phyloP scores from a whole-genome alignment of 306 rosid species.

The Medicago truncatula region DNA sequence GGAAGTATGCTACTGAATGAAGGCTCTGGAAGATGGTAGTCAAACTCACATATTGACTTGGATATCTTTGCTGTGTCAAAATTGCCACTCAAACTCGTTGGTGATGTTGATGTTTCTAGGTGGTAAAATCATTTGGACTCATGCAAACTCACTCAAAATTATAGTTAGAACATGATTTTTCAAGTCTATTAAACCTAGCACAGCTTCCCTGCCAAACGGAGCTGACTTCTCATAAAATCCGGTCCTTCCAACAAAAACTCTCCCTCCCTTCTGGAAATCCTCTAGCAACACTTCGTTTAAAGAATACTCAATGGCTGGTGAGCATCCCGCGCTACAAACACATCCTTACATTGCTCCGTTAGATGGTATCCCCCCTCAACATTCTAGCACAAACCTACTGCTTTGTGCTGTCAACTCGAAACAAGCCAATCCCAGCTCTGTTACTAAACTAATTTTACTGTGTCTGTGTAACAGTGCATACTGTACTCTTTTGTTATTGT shows the following conservation, averaged over 20 bases:
- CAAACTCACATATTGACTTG: neutral
- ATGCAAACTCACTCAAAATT: neutral
- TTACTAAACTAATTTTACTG: neutral
- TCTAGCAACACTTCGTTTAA: neutral
- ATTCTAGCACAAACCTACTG: neutral
- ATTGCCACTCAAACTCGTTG: neutral
- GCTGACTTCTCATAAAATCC: neutral
- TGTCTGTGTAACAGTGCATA: neutral
- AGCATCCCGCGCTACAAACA: neutral
- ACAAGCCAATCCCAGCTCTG: neutral
- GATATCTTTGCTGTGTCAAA: neutral
- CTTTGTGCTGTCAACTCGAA: neutral
- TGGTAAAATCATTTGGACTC: neutral
- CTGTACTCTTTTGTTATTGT: neutral
- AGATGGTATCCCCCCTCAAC: neutral
- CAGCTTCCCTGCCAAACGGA: neutral
- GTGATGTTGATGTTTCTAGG: neutral
- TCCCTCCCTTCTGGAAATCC: neutral
- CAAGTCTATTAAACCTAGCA: constrained; percentile 5
- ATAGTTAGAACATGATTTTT: neutral
- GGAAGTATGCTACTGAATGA: neutral
- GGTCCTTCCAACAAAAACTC: neutral
- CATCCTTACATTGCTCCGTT: neutral
- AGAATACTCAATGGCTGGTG: neutral
- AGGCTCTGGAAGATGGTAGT: neutral